Conservation (phyloP, 2,329 filamentous ascomycete species). For the Fusarium denticulatum region DNA sequence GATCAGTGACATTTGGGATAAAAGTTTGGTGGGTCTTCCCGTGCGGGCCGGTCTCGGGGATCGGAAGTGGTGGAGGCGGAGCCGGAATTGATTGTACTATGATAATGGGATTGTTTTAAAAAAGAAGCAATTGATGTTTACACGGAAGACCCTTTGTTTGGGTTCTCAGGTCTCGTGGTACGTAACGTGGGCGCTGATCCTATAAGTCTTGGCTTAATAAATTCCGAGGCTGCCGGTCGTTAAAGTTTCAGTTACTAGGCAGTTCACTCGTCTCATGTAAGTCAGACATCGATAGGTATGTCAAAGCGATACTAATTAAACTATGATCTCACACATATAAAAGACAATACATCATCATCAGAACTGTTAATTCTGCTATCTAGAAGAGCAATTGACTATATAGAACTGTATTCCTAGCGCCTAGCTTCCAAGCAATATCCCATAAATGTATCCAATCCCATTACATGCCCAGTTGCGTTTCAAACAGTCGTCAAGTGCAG, state of each 20-base stretch:
- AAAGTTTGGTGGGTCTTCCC: conserved; percentile 28
- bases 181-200: neutral
- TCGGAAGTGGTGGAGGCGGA: conserved; percentile 33
- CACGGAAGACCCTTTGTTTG: neutral
- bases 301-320: neutral
- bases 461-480: neutral
- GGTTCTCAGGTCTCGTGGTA: too few relatives aligned
- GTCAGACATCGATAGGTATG: neutral
- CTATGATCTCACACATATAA: neutral
- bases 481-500: neutral
- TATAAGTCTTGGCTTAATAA: neutral
- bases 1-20: conserved; percentile 21
- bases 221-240: conserved; percentile 18
- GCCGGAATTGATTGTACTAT: conserved; percentile 1
- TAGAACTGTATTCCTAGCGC: neutral
- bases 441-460: neutral
- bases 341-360: neutral
- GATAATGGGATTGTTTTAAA: neutral
- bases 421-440: neutral
- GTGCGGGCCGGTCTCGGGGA: conserved; percentile 28
- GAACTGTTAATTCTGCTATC: neutral
- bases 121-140: neutral
- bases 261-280: neutral
- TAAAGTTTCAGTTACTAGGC: conserved; percentile 10
- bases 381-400: neutral